A percentile compares a stretch with the other conserved stretches of the same genome.
Evolutionary conservation across 1,139 yeast genomes (phyloP).

Genomic region (Diutina catenulata): DNA sequence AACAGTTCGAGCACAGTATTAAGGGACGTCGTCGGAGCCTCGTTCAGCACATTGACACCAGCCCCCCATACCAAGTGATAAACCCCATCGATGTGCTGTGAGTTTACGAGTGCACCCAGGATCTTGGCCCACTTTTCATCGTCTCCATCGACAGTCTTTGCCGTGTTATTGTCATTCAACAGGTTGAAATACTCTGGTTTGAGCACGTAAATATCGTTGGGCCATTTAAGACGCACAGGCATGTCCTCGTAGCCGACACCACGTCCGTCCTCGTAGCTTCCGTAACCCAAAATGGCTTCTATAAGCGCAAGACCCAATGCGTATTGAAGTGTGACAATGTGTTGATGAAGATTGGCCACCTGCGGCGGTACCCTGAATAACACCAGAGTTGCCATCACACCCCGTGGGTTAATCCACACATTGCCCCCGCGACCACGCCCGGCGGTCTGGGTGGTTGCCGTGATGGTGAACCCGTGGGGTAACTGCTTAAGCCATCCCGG

Average conservation of each 20-base stretch:
- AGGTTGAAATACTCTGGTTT: slow-evolving; percentile 43
- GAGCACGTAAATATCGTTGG: slow-evolving; percentile 78
- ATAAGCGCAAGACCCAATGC: slow-evolving; percentile 74
- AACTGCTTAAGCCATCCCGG: slow-evolving; percentile 40
- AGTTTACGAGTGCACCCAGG: slow-evolving; percentile 77
- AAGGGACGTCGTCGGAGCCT: slow-evolving; percentile 87
- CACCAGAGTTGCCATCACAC: slow-evolving; percentile 77
- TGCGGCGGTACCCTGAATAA: slow-evolving; percentile 38
- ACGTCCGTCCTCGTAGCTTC: neutral
- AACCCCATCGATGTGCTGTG: slow-evolving; percentile 47
- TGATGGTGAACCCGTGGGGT: slow-evolving; percentile 63
- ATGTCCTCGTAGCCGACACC: slow-evolving; percentile 52
- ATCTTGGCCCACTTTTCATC: slow-evolving; percentile 53
- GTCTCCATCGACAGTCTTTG: slow-evolving; percentile 30
- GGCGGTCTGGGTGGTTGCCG: slow-evolving; percentile 75
- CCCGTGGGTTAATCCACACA: slow-evolving; percentile 89
- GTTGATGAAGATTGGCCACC: neutral
- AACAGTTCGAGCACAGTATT: slow-evolving; percentile 53
- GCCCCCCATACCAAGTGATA: slow-evolving; percentile 69
- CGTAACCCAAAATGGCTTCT: slow-evolving; percentile 43
- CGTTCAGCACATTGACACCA: slow-evolving; percentile 75
- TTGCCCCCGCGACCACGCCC: slow-evolving; percentile 96
- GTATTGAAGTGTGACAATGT: slow-evolving; percentile 75
- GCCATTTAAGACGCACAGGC: slow-evolving; percentile 90
- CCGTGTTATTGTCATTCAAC: slow-evolving; percentile 17